A percentile compares a stretch with the other conserved stretches of the same genome.
These are phyloP conservation scores for Plantago coronopus DNA, from an alignment of 305 asterid genomes.

Conservation along the genomic window DNA sequence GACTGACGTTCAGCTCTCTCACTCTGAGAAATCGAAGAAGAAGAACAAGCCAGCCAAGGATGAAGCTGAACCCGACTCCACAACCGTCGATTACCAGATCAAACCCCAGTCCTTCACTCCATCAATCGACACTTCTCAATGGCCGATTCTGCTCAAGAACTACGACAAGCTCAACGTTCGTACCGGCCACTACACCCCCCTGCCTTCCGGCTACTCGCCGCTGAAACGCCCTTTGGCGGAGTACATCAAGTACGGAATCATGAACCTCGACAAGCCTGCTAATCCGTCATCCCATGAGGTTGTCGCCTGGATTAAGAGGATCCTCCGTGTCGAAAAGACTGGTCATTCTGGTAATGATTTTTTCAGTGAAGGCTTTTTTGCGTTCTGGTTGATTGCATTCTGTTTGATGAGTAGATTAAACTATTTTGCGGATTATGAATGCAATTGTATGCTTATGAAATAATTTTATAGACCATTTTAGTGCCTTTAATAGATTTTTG, in stretches of 20 bases:
- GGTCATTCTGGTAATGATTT: slow-evolving; percentile 65
- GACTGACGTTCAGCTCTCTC: slow-evolving; percentile 61
- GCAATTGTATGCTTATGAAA: no score
- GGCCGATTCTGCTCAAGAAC: slow-evolving; percentile 94
- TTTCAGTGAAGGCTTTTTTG: no score
- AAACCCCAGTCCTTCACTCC: slow-evolving; percentile 90
- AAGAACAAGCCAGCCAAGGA: slow-evolving; percentile 46
- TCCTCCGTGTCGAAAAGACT: slow-evolving; percentile 81
- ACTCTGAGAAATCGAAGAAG: slow-evolving; percentile 67
- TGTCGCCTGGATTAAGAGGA: slow-evolving; percentile 98
- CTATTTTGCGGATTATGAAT: no score
- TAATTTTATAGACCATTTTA: no score
- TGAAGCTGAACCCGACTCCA: slow-evolving; percentile 20
- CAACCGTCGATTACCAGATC: slow-evolving; percentile 52
- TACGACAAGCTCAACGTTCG: slow-evolving; percentile 83
- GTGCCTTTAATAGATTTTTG: no score
- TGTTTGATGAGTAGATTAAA: no score
- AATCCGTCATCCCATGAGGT: slow-evolving; percentile 95
- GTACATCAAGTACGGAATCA: slow-evolving; percentile 79
- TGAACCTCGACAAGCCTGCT: slow-evolving; percentile 87
- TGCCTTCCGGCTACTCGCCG: slow-evolving; percentile 84
- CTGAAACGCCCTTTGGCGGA: slow-evolving; percentile 71
- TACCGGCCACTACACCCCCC: slow-evolving; percentile 97
- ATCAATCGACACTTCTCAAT: slow-evolving; percentile 71
- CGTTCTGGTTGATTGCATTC: no score